Evolutionary conservation across 1,284 basidiomycete species (phyloP), one percentile per base, ranked within the genome.

Genomic region (Coriolopsis trogii): DNA sequence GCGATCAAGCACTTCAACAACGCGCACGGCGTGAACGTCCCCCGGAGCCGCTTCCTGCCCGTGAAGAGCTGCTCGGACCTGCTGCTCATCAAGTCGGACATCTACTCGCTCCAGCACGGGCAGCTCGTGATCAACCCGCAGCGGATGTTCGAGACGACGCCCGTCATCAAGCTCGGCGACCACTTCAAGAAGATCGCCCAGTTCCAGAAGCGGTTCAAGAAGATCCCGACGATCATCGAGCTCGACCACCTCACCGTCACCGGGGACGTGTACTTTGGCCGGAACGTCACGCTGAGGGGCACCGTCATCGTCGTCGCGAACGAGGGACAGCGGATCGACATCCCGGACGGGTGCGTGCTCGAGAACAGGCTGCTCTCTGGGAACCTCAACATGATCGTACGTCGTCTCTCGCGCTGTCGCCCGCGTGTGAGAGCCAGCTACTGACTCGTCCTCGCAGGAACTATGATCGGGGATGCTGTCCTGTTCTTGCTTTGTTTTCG

Each of bases 131-230:
- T 98, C 82, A 95, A 93, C 72, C 85, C 88, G 63, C 80, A 85
- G 51, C 77, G 94, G 66, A 91, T 95, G 85, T 98, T 98, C 71
- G 89, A 87, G 70, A 93, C 89, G 38, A 98, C 94, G 3, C 96
- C 97, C 21, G 96, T 98, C 51, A 93, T 99, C 80, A 98, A 98
- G 80, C 84, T 98, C 38, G 94, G 95, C 46, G 93, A 96, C 70
- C 89, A 91, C 69, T 92, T 91, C 75, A 91, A 91, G 78, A 91
- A 91, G 90, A 97, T 98, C 50, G 89, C 92, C 64, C 88, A 95
- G 70, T 98, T 98, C 84, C 93, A 98, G 78, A 95, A 95, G 75
- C 83, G 94, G 41, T 96, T 96, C 88, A 97, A 95, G 84, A 92
- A 89, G 73, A 96, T 98, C 63, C 95, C 96, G 44, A 89, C 89